Base-by-base conservation (phyloP, 2,329 filamentous ascomycete species). In the Ilyonectria destructans region DNA sequence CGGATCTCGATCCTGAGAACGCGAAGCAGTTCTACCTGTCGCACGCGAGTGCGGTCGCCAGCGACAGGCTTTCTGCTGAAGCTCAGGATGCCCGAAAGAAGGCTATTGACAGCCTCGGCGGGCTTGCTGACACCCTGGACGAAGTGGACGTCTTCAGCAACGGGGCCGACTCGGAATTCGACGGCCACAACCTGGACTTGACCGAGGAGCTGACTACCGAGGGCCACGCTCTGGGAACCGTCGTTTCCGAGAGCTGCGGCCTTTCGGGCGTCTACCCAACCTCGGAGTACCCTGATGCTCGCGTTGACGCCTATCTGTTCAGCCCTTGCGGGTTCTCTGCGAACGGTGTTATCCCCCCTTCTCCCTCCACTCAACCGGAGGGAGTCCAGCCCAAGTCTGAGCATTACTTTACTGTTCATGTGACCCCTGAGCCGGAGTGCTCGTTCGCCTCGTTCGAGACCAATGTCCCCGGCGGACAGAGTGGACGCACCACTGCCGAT, bases 361-460 rank as follows among this genome's bases (percentile, higher is more conserved):
- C 93, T 0, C 84, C 88, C 15, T 84, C 73, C 4, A 55, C 62
- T 15, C 52, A 75, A 54, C 67, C 66, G n/a, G 72, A 89, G 37
- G 86, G 86, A 59, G 83, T 83, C 40, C 75, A 75, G 58, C 72
- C 72, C 68, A 86, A 85, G 59, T 84, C 88, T 4, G 92, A 90
- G 46, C 95, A 98, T 83, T 99, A 99, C 85, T 99, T 98, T 83
- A 99, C 96, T 1, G 96, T 99, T 26, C 96, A 99, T 79, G 96
- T 99, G 73, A 99, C 96, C 0, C 96, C 96, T 0, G 96, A 99
- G 86, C 94, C 96, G 15, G 91, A 97, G 77, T 99, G 96, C 86
- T 98, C 95, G 6, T 99, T 97, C 80, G 96, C 96, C 40, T 98
- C 95, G 2, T 99, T 99, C 79, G 96, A 99, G 86, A 98, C 96